Evolutionary conservation across 306 rosid species (phyloP).

Genomic region (Citrullus amarus): DNA sequence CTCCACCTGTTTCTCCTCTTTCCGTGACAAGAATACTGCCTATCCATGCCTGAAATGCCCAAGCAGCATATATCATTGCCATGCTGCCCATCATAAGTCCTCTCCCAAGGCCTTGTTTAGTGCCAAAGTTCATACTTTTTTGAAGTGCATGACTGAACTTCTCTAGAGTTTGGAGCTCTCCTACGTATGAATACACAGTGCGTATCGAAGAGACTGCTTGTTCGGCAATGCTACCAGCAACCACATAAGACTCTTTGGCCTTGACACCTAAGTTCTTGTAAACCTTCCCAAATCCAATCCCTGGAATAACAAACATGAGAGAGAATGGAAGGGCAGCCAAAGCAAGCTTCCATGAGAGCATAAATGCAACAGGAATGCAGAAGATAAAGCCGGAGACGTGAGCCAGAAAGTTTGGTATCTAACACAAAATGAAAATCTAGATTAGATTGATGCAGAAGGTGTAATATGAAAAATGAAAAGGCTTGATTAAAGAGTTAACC

Average conservation of each 20-base stretch:
- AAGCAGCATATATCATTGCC: conserved; percentile 56
- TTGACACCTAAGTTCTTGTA: conserved; percentile 35
- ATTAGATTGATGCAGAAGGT: neutral
- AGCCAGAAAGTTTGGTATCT: conserved; percentile 35
- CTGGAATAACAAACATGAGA: conserved; percentile 49
- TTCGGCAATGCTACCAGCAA: conserved; percentile 70
- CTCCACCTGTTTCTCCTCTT: conserved; percentile 56
- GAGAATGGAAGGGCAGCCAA: conserved; percentile 62
- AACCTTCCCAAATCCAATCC: conserved; percentile 44
- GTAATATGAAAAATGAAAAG: conserved; percentile 11
- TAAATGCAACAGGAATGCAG: conserved; percentile 39
- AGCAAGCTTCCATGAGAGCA: conserved; percentile 66
- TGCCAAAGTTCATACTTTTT: conserved; percentile 38
- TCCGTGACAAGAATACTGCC: conserved; percentile 51
- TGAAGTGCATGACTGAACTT: conserved; percentile 44
- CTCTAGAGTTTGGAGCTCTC: conserved; percentile 46
- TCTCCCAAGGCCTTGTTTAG: conserved; percentile 53
- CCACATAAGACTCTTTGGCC: conserved; percentile 42
- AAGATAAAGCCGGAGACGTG: conserved; percentile 44
- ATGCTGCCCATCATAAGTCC: conserved; percentile 67
- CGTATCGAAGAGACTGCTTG: conserved; percentile 69
- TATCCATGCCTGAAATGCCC: conserved; percentile 74
- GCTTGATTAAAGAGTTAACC: conserved; percentile 20
- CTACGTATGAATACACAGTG: conserved; percentile 60
- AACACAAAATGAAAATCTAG: neutral